Base-by-base conservation (phyloP, 139 green algal genomes). In the Volvox africanus region DNA sequence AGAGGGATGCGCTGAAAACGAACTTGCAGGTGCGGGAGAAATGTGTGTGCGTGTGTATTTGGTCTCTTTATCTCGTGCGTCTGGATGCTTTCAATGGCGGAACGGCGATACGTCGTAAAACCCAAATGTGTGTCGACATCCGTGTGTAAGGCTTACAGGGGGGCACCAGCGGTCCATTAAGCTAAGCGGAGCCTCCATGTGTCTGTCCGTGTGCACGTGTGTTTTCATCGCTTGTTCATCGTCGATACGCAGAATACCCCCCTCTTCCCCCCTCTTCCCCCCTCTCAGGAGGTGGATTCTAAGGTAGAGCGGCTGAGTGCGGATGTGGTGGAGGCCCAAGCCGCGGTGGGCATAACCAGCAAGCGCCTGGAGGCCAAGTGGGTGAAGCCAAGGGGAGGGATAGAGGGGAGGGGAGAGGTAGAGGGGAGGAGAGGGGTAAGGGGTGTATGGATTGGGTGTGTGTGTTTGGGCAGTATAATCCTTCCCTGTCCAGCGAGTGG, bases 291-390 rank as follows among this genome's bases (percentile, higher is more conserved):
- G 44, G 76, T 79, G 33, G 88, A 92, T 36, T 6, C 21, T 18
- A 68, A 69, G 67, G 75, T 92, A 6, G 68, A 88, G n/a, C 68
- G 50, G 30, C 35, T 92, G n/a, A 79, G 30, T 13, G 44, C 32
- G 36, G 82, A 92, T 75, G 61, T 92, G 36, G 19, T 28, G 61
- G 82, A 86, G 82, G 89, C 89, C 3, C 86, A 88, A 75, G 17
- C 32, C 5, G 80, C 73, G 24, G 76, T 92, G 35, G 75, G 73
- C 24, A 36, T n/a, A 11, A 89, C 89, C 35, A 62, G 37, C 71
- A 89, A 81, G 75, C 82, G 89, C 1, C 82, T 92, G 69, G 89
- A 92, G 81, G 73, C 73, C 30, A 88, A 84, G 68, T 92, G 85
- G 37, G 85, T 89, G 26, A 3, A 30, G 21, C 20, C 1, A 0